Percentiles rank a stretch among this genome's conserved stretches.
phyloP scores from a whole-genome alignment of 345 rosid genomes.

The Trapa incisa region DNA sequence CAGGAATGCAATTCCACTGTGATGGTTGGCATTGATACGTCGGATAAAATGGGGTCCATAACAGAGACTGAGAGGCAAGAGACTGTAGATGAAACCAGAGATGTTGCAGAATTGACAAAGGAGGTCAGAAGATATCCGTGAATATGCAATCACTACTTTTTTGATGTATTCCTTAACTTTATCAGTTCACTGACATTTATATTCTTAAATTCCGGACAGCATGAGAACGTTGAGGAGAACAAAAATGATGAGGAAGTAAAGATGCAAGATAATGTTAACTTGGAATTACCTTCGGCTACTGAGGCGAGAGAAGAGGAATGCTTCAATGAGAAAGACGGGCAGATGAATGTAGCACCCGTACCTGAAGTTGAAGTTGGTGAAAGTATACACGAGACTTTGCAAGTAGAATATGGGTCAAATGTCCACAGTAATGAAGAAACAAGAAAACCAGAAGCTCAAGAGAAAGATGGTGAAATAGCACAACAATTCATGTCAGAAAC shows the following conservation, averaged over 20 bases:
- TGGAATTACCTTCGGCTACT: slow-evolving; percentile 5
- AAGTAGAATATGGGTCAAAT: background rate
- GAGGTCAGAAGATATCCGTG: background rate
- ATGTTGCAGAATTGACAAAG: background rate
- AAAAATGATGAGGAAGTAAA: slow-evolving; percentile 6
- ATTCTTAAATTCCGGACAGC: background rate
- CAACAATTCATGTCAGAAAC: background rate
- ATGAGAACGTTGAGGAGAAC: background rate
- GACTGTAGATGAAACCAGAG: background rate
- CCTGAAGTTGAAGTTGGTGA: background rate
- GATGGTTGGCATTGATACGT: background rate
- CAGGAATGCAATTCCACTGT: background rate
- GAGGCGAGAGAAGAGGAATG: background rate
- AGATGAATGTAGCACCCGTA: background rate
- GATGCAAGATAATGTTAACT: slow-evolving; percentile 5
- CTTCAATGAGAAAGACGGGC: background rate
- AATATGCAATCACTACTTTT: background rate
- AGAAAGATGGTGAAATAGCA: background rate
- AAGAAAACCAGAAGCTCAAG: background rate
- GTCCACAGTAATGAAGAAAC: background rate
- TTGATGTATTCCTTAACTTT: background rate
- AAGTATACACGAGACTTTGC: background rate
- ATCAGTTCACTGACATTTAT: background rate
- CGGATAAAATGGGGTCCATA: background rate
- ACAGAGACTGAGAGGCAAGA: background rate